A percentile compares a stretch with the other conserved stretches of the same genome.
Conservation (phyloP, 257 asterid species). For the Ehretia macrophylla region DNA sequence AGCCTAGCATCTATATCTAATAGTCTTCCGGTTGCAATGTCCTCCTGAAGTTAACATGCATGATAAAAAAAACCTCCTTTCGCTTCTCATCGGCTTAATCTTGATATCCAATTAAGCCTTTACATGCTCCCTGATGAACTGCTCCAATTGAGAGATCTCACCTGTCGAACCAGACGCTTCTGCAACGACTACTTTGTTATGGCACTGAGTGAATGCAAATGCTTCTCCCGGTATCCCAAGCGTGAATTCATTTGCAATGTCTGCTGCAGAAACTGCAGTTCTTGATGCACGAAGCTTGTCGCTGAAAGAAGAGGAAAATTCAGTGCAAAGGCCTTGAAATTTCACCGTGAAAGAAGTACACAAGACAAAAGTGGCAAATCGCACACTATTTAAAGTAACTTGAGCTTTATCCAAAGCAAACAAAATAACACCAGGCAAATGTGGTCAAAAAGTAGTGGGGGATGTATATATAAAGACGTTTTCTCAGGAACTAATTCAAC, state of each 20-base stretch:
- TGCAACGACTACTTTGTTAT: constrained; percentile 47
- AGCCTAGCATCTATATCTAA: no score
- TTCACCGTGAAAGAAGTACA: neutral
- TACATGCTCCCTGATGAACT: constrained; percentile 57
- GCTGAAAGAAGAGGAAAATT: constrained; percentile 25
- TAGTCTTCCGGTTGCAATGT: no score
- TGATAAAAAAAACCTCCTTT: neutral
- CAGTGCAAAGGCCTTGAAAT: neutral
- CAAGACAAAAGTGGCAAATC: no score
- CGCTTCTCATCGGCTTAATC: neutral
- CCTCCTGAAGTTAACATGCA: neutral
- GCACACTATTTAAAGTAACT: no score
- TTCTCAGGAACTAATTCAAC: no score
- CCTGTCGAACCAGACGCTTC: constrained; percentile 67
- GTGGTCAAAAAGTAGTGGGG: no score
- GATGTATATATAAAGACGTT: no score
- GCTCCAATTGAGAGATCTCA: constrained; percentile 53
- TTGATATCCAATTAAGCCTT: constrained; percentile 31
- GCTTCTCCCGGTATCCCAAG: constrained; percentile 67
- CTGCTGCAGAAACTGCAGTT: constrained; percentile 84
- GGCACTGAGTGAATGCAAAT: constrained; percentile 60
- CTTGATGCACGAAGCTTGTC: constrained; percentile 91
- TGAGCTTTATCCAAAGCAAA: no score
- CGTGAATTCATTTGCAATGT: constrained; percentile 50
- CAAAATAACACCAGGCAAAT: no score